Percentiles rank a stretch among this genome's conserved stretches.
These are phyloP conservation scores for Penicillium robsamsonii DNA, from an alignment of 495 filamentous ascomycete genomes.

Conservation along the genomic window DNA sequence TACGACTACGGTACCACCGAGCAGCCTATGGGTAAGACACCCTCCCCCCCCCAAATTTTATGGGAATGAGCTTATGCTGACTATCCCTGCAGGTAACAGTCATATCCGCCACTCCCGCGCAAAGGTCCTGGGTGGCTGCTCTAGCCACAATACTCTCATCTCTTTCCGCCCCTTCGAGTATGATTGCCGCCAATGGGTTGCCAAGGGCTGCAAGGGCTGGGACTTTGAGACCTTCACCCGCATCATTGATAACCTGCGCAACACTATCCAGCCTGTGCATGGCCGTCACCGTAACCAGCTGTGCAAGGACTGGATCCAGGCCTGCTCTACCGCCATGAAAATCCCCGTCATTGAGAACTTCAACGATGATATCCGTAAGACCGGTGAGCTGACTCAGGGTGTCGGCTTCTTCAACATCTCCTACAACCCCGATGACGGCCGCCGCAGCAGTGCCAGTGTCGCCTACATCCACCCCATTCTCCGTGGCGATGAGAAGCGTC, in stretches of 20 bases:
- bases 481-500: slow-evolving; percentile 67
- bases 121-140: slow-evolving; percentile 83
- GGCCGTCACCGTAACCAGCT: slow-evolving; percentile 74
- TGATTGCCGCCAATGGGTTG: slow-evolving; percentile 71
- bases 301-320: slow-evolving; percentile 77
- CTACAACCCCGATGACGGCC: slow-evolving; percentile 79
- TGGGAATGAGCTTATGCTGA: not conserved
- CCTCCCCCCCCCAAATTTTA: too few relatives aligned
- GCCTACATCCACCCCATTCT: slow-evolving; percentile 87
- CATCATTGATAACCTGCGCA: slow-evolving; percentile 70
- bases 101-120: slow-evolving; percentile 81
- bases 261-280: slow-evolving; percentile 78
- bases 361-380: slow-evolving; percentile 69
- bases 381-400: slow-evolving; percentile 64
- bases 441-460: slow-evolving; percentile 74
- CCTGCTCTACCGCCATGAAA: slow-evolving; percentile 67
- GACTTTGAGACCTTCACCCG: slow-evolving; percentile 74
- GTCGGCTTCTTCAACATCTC: slow-evolving; percentile 83
- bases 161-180: slow-evolving; percentile 81
- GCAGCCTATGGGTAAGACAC: slow-evolving; percentile 66
- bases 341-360: slow-evolving; percentile 78
- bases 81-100: slow-evolving; percentile 60
- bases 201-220: slow-evolving; percentile 73
- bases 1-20: slow-evolving; percentile 85
- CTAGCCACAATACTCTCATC: slow-evolving; percentile 83